A percentile compares a stretch with the other conserved stretches of the same genome.
These are phyloP conservation scores for Pachyrhizus erosus DNA, from an alignment of 306 rosid genomes.

Conservation along the genomic window DNA sequence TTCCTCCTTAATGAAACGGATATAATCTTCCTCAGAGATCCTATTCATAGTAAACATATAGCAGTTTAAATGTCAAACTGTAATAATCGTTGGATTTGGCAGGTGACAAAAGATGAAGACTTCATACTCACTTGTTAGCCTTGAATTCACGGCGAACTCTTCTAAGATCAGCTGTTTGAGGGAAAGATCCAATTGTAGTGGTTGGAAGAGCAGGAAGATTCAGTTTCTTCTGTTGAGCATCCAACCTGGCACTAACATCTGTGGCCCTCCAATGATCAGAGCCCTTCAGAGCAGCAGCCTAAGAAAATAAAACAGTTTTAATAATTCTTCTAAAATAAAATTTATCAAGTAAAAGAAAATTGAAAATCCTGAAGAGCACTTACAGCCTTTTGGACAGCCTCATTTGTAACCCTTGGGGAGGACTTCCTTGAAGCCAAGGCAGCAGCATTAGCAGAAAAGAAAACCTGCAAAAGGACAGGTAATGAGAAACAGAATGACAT, in stretches of 20 bases:
- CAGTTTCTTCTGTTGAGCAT: conserved; percentile 79
- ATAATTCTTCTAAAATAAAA: conserved; percentile 4
- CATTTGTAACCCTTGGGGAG: conserved; percentile 82
- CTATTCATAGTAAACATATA: conserved; percentile 44
- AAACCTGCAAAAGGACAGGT: conserved; percentile 56
- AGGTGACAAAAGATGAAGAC: conserved; percentile 2
- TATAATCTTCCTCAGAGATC: conserved; percentile 72
- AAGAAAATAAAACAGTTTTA: conserved; percentile 34
- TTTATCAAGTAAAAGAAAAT: conserved; percentile 4
- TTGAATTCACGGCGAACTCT: conserved; percentile 86
- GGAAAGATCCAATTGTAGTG: conserved; percentile 89
- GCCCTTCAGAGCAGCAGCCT: conserved; percentile 84
- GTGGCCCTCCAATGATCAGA: conserved; percentile 77
- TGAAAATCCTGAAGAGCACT: conserved; percentile 41
- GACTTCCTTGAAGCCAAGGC: conserved; percentile 84
- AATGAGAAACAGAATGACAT: conserved; percentile 34
- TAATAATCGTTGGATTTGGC: background rate
- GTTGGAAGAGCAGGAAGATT: conserved; percentile 88
- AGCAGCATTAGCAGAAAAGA: conserved; percentile 69
- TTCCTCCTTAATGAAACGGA: conserved; percentile 74
- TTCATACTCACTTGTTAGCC: conserved; percentile 69
- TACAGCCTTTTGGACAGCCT: conserved; percentile 85
- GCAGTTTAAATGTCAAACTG: conserved; percentile 16
- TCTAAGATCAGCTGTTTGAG: conserved; percentile 80
- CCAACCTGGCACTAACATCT: conserved; percentile 72